phyloP scores from a whole-genome alignment of 2,329 filamentous ascomycete species.

The Hypocreales sp. region DNA sequence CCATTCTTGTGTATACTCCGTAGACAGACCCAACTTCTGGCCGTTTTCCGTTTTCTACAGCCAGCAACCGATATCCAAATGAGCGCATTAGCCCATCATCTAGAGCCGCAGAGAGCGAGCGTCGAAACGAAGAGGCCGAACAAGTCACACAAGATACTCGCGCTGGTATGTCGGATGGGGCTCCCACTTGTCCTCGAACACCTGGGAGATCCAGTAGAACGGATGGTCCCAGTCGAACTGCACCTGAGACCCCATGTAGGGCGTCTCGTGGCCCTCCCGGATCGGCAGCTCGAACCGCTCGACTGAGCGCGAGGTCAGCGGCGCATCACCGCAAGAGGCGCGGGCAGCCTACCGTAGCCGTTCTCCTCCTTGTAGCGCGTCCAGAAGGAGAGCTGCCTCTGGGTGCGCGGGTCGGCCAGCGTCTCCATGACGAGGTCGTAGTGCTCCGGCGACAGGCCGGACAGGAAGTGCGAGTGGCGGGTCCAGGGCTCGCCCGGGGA shows the following conservation, averaged over 20 bases:
- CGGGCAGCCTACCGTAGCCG: conserved; percentile 10
- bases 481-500: conserved; percentile 11
- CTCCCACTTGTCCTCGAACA: conserved; percentile 26
- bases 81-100: too few species aligned
- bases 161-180: conserved; percentile 15
- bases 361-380: conserved; percentile 9
- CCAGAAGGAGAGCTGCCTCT: conserved; percentile 12
- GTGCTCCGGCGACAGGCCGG: conserved; percentile 16
- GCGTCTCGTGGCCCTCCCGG: neutral
- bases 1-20: too few species aligned
- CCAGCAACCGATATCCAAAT: too few species aligned
- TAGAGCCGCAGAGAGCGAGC: too few species aligned
- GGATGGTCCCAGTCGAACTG: conserved; percentile 22
- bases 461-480: conserved; percentile 12
- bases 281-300: neutral
- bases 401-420: conserved; percentile 8
- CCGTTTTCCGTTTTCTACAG: too few species aligned
- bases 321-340: conserved; percentile 2
- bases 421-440: conserved; percentile 15
- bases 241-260: conserved; percentile 11
- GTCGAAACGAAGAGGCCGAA: too few species aligned
- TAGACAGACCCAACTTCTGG: too few species aligned
- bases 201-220: conserved; percentile 28
- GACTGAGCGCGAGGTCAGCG: neutral
- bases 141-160: conserved; percentile 7